Base-by-base conservation (phyloP, 2,329 filamentous ascomycete species). In the Penicillium glabrum region DNA sequence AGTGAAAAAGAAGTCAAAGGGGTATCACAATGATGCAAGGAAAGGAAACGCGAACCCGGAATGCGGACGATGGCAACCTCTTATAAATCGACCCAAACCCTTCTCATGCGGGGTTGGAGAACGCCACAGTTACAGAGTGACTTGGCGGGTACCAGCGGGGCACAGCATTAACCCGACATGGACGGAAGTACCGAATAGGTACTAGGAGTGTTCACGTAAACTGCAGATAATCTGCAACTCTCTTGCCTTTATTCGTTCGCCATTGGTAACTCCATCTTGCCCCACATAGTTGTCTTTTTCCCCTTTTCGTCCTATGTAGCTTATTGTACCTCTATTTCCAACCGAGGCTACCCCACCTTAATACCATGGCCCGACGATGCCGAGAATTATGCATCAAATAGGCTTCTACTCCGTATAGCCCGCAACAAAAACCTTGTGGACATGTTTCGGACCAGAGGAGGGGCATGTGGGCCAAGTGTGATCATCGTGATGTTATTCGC, bases 401-500 rank as follows among this genome's bases (percentile, higher is more conserved):
- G 35, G 35, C 29, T 31, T 13, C 10, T 8, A 26, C 27, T 29
- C 27, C 27, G 10, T 31, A 31, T 1, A 31, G 11, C 1, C 13
- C 5, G 31, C 14, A 33, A 10, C 8, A 19, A 19, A 39, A 19
- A 19, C 35, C 35, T 19, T 39, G 35, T 39, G 16, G n/a, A 19
- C 35, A 39, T 39, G 7, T 19, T 11, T 37, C 31, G 46, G 46
- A 21, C 10, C 19, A 39, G 39, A 13, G 46, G 46, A 49, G 46
- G 46, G 46, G 46, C 31, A 37, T 13, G 60, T 58, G 60, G 60
- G 39, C 54, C 51, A n/a, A 31, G 54, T 62, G 45, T 59, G 59
- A 54, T 62, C 62, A 57, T 58, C 53, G 53, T 63, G 53, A 61
- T 59, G 53, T 59, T 49, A 61, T 46, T 29, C 37, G 47, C 44